Evolutionary conservation across 1,139 yeast species (phyloP).

Genomic region (Sporopachydermia cereana): DNA sequence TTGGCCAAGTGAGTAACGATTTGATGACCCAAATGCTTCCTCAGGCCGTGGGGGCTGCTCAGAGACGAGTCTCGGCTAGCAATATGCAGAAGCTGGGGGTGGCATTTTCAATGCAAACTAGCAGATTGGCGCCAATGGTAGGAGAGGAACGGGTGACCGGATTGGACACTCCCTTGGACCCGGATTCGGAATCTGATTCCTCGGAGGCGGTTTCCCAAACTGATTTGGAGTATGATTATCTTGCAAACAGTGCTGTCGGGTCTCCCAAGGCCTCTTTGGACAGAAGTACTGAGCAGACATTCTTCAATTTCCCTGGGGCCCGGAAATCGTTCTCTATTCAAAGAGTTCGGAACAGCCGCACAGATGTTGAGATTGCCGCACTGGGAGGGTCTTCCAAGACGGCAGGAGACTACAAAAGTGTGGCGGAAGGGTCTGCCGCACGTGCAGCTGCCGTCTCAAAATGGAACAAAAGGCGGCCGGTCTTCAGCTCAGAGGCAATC

Average conservation of each 20-base stretch:
- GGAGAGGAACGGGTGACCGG: background rate
- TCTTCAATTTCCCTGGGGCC: constrained; percentile 4
- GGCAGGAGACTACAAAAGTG: background rate
- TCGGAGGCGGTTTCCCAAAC: background rate
- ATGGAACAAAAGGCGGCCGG: constrained; percentile 32
- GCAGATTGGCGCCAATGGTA: constrained; percentile 22
- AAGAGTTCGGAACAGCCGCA: background rate
- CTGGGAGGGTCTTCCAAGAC: background rate
- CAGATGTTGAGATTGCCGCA: background rate
- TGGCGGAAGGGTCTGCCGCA: background rate
- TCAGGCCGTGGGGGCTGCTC: background rate
- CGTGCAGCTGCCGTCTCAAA: background rate
- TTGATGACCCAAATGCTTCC: background rate
- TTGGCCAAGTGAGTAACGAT: constrained; percentile 2
- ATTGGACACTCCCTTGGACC: background rate
- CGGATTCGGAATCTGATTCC: background rate
- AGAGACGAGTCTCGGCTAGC: constrained; percentile 14
- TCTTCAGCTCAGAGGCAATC: constrained; percentile 64
- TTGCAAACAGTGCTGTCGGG: background rate
- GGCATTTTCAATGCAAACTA: constrained; percentile 62
- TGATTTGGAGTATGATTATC: background rate
- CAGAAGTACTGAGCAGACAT: background rate
- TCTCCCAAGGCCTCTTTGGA: background rate
- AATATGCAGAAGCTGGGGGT: constrained; percentile 54
- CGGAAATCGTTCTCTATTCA: constrained; percentile 3